Percentiles rank a stretch among this genome's conserved stretches.
Conservation (phyloP, 768 basidiomycete species). For the Lactarius hatsudake region DNA sequence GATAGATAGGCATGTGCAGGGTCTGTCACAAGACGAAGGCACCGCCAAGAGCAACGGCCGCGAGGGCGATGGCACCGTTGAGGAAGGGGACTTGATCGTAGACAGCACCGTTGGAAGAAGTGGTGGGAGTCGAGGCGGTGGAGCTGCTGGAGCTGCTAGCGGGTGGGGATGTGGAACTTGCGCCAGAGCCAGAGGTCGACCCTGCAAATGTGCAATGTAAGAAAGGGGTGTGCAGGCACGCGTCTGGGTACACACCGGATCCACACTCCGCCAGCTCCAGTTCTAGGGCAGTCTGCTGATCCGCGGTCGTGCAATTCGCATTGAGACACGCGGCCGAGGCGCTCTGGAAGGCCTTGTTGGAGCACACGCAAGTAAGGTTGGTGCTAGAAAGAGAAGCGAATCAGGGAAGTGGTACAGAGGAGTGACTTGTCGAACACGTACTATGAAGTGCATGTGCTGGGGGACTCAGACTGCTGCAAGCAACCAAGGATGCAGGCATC, state of each 20-base stretch:
- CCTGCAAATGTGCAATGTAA: not conserved
- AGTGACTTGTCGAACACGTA: not conserved
- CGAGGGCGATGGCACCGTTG: not conserved
- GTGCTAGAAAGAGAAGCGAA: constrained; percentile 32
- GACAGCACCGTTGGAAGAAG: not conserved
- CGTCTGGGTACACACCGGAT: constrained; percentile 14
- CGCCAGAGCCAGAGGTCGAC: not conserved
- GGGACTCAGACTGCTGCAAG: not conserved
- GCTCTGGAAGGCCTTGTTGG: constrained; percentile 37
- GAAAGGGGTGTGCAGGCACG: not conserved
- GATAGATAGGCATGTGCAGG: not conserved
- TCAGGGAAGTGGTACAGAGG: not conserved
- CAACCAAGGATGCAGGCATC: not conserved
- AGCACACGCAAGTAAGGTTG: constrained; percentile 41
- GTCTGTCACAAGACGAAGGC: not conserved
- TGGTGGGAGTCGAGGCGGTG: not conserved
- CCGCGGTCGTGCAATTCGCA: constrained; percentile 35
- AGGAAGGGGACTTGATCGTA: constrained; percentile 11
- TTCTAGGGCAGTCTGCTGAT: constrained; percentile 32
- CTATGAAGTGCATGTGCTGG: not conserved
- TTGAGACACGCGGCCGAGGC: constrained; percentile 36
- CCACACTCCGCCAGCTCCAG: constrained; percentile 37
- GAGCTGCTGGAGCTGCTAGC: not conserved
- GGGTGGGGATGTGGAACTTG: not conserved
- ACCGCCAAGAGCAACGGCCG: constrained; percentile 2